A percentile compares a stretch with the other conserved stretches of the same genome.
These are phyloP conservation scores for Nigrospora osmanthi DNA, from an alignment of 2,329 filamentous ascomycete species.

Conservation along the genomic window DNA sequence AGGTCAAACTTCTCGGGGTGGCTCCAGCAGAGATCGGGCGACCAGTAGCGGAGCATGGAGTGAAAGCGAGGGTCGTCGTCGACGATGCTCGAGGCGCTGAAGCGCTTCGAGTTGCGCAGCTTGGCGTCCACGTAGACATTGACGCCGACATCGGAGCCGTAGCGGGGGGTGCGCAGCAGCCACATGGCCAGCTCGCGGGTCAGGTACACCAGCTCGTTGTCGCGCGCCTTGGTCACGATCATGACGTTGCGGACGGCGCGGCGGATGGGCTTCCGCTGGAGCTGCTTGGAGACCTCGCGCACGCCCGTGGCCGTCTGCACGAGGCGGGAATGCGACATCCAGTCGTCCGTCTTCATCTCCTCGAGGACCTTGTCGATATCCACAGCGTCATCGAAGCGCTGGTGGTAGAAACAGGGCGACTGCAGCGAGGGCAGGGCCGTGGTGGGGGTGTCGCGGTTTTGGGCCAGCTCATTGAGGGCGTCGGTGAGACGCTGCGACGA, in stretches of 20 bases:
- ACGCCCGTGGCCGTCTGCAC: conserved; percentile 95
- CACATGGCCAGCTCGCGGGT: conserved; percentile 83
- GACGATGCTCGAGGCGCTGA: conserved; percentile 66
- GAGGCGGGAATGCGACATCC: conserved; percentile 85
- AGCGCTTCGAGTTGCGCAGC: conserved; percentile 78
- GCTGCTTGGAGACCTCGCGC: conserved; percentile 88
- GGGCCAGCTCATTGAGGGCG: conserved; percentile 46
- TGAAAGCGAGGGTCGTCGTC: conserved; percentile 69
- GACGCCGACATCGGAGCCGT: conserved; percentile 82
- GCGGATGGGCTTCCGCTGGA: conserved; percentile 86
- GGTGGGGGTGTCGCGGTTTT: conserved; percentile 29
- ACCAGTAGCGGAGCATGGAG: conserved; percentile 90
- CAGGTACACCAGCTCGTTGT: conserved; percentile 84
- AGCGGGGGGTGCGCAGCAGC: conserved; percentile 81
- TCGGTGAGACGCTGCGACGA: conserved; percentile 57
- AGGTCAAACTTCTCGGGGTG: conserved; percentile 93
- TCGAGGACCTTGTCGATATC: conserved; percentile 92
- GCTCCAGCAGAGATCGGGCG: conserved; percentile 89
- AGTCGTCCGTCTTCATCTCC: conserved; percentile 84
- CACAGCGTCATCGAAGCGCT: conserved; percentile 91
- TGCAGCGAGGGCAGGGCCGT: conserved; percentile 62
- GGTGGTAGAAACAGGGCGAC: conserved; percentile 96
- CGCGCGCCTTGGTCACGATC: conserved; percentile 96
- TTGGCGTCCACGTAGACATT: conserved; percentile 99
- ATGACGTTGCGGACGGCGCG: conserved; percentile 89